Conservation (phyloP, 108 stramenopile species). For the Fistulifera solaris region DNA sequence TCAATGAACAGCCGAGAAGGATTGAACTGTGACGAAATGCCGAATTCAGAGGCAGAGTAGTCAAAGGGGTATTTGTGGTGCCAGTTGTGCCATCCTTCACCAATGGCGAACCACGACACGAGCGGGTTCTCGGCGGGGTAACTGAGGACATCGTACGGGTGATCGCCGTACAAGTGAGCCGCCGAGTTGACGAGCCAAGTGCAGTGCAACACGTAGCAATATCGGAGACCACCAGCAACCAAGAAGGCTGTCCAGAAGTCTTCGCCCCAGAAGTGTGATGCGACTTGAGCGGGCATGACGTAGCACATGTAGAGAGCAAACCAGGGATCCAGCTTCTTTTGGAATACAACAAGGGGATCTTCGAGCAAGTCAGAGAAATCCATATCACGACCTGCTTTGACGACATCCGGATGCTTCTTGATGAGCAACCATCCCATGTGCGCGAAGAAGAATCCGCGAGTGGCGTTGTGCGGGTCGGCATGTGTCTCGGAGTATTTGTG, state of each 20-base stretch:
- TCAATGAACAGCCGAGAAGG: conserved; percentile 96
- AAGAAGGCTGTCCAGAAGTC: conserved; percentile 95
- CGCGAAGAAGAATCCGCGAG: conserved; percentile 98
- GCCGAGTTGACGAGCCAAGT: conserved; percentile 99
- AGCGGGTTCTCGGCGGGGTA: conserved; percentile 97
- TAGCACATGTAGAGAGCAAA: conserved; percentile 99
- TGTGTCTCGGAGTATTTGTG: conserved; percentile 98
- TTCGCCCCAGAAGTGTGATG: conserved; percentile 87
- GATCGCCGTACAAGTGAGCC: conserved; percentile 97
- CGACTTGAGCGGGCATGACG: conserved; percentile 93
- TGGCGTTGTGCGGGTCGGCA: conserved; percentile 99
- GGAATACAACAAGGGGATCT: conserved; percentile 89
- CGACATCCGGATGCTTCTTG: conserved; percentile 94
- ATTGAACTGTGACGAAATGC: conserved; percentile 93
- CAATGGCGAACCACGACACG: conserved; percentile 89
- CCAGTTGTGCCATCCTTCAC: conserved; percentile 99
- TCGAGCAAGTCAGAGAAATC: conserved; percentile 89
- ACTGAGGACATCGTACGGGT: conserved; percentile 91
- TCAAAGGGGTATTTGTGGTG: conserved; percentile 99
- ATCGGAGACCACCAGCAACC: conserved; percentile 92
- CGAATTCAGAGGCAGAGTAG: conserved; percentile 96
- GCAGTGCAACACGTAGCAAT: conserved; percentile 90
- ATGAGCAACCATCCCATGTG: conserved; percentile 99
- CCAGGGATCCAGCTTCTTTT: conserved; percentile 94
- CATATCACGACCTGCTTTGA: conserved; percentile 89